These are phyloP conservation scores for Pseudodiploospora longispora DNA, from an alignment of 2,329 filamentous ascomycete genomes.

Conservation along the genomic window DNA sequence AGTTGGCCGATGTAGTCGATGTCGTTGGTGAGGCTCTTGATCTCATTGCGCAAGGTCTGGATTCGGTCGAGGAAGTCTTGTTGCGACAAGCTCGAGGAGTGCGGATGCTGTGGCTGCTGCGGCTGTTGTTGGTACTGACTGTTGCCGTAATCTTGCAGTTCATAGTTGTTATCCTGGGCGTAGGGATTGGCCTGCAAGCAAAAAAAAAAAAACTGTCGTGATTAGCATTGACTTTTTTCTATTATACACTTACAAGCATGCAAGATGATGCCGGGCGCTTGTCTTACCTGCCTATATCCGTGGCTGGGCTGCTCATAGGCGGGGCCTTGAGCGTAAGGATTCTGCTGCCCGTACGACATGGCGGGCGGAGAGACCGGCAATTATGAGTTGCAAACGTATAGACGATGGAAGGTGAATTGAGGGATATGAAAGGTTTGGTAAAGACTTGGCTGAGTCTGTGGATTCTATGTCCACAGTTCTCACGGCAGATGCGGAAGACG, in stretches of 20 bases:
- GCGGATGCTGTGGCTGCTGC: slow-evolving; percentile 18
- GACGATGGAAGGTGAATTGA: too few species aligned
- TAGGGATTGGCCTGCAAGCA: slow-evolving; percentile 11
- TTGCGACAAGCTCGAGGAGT: slow-evolving; percentile 40
- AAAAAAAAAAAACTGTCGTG: background rate
- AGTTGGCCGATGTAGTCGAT: slow-evolving; percentile 60
- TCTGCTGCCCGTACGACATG: slow-evolving; percentile 19
- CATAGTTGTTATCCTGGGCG: slow-evolving; percentile 36
- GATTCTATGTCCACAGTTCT: too few species aligned
- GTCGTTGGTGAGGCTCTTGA: slow-evolving; percentile 56
- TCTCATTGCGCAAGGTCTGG: slow-evolving; percentile 57
- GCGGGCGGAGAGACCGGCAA: background rate
- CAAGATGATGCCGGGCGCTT: background rate
- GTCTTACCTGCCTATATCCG: slow-evolving; percentile 14
- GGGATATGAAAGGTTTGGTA: too few species aligned
- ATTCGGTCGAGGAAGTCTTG: slow-evolving; percentile 63
- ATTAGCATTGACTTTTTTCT: background rate
- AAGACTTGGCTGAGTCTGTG: too few species aligned
- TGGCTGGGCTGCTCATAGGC: slow-evolving; percentile 8
- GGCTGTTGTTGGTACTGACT: slow-evolving; percentile 8
- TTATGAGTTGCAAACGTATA: too few species aligned
- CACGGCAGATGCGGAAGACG: too few species aligned
- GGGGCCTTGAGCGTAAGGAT: slow-evolving; percentile 15
- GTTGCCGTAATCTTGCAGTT: slow-evolving; percentile 45
- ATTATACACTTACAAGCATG: too few species aligned